A percentile compares a stretch with the other conserved stretches of the same genome.
These are phyloP conservation scores for Aspergillus bertholletiae DNA, from an alignment of 495 filamentous ascomycete genomes.

Conservation along the genomic window DNA sequence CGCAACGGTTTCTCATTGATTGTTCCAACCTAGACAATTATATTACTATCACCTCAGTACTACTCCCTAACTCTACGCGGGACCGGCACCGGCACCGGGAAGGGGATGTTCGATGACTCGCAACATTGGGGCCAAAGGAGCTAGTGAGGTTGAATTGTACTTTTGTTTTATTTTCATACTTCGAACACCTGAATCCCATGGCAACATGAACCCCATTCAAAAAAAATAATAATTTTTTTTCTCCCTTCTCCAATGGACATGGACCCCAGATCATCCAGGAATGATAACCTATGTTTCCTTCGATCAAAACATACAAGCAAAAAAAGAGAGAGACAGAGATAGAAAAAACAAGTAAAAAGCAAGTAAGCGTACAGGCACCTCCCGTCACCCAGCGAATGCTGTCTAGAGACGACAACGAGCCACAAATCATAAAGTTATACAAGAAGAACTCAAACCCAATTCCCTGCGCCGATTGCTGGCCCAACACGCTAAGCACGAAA, in stretches of 20 bases:
- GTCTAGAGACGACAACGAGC: neutral
- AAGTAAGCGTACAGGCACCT: neutral
- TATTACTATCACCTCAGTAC: too few relatives aligned
- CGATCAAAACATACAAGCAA: too few relatives aligned
- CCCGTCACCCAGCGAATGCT: neutral
- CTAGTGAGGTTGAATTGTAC: neutral
- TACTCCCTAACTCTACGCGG: too few relatives aligned
- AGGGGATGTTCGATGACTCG: too few relatives aligned
- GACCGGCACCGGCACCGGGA: too few relatives aligned
- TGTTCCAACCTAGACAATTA: neutral
- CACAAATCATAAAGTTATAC: neutral
- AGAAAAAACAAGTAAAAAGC: too few relatives aligned
- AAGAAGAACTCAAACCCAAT: neutral
- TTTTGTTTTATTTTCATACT: neutral
- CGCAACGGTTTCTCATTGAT: neutral
- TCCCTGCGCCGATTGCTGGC: constrained; percentile 1
- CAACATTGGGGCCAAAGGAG: too few relatives aligned
- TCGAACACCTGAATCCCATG: neutral
- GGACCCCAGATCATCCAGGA: neutral
- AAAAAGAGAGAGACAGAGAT: too few relatives aligned
- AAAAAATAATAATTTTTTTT: too few relatives aligned
- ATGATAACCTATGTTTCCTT: neutral
- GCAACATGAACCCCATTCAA: neutral
- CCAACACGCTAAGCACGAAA: neutral
- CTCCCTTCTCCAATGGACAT: too few relatives aligned